These are phyloP conservation scores for Daldinia concentrica DNA, from an alignment of 495 filamentous ascomycete genomes.

Conservation along the genomic window DNA sequence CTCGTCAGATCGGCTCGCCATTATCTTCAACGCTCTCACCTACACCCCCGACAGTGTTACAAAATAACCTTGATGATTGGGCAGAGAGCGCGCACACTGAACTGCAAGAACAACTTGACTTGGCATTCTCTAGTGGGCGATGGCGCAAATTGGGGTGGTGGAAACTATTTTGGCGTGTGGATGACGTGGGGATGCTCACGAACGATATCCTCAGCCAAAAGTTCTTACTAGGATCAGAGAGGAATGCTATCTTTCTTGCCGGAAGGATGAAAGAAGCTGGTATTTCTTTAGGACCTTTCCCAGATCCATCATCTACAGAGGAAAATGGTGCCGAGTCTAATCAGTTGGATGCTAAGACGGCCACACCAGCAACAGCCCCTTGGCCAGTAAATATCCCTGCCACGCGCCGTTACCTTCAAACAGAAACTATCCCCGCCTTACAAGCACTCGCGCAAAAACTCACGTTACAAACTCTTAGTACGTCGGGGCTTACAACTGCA, in stretches of 20 bases:
- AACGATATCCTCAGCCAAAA: slow-evolving; percentile 75
- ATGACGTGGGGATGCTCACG: slow-evolving; percentile 85
- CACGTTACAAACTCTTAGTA: slow-evolving; percentile 75
- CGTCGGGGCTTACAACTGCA: slow-evolving; percentile 67
- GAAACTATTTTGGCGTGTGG: slow-evolving; percentile 93
- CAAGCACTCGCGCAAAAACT: slow-evolving; percentile 82
- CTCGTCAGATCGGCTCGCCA: slow-evolving; percentile 45
- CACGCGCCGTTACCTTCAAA: slow-evolving; percentile 68
- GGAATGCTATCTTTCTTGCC: slow-evolving; percentile 78
- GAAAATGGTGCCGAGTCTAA: slow-evolving; percentile 4
- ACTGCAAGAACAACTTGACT: slow-evolving; percentile 77
- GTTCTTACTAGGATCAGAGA: slow-evolving; percentile 81
- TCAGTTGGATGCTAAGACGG: neutral
- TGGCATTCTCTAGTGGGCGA: slow-evolving; percentile 70
- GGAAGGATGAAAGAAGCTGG: slow-evolving; percentile 76
- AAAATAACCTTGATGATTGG: slow-evolving; percentile 70
- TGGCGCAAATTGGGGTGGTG: slow-evolving; percentile 90
- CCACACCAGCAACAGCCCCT: slow-evolving; percentile 31
- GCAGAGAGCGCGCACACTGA: slow-evolving; percentile 83
- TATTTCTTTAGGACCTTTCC: slow-evolving; percentile 58
- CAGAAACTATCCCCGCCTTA: slow-evolving; percentile 73
- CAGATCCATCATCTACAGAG: slow-evolving; percentile 13
- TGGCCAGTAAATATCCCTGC: slow-evolving; percentile 63
- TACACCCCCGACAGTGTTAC: slow-evolving; percentile 59
- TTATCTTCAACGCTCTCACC: slow-evolving; percentile 54